Base-by-base conservation (phyloP, 176 grass and related monocot genomes). In the Rhynchospora breviuscula region DNA sequence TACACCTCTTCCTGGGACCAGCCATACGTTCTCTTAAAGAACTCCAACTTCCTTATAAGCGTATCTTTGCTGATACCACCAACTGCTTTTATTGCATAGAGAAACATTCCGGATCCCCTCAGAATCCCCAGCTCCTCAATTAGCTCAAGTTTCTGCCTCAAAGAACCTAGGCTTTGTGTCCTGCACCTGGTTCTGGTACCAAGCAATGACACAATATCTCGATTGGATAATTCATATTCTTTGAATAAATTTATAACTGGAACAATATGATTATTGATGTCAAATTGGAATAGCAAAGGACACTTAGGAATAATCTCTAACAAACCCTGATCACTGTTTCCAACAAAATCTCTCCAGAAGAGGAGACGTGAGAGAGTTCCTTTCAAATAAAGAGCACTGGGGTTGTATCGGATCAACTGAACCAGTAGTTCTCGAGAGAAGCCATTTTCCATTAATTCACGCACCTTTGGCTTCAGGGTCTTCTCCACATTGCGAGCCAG, bases 181-280 rank as follows among this genome's bases (percentile, higher is more conserved):
- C 63, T 46, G 78, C 7, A 80, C 2, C 9, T 12, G 7, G 3
- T 12, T 6, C 7, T 4, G 59, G n/a, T n/a, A 0, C 1, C 1
- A 60, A 60, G 4, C 78, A 80, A 4, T 14, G 1, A 5, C 1
- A 19, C 57, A 33, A 80, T 80, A 43, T 40, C 52, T 19, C 0
- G 11, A 62, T 80, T 61, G 10, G 78, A 63, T 25, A 80, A 80
- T 58, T 29, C 78, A 80, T 60, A 80, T 62, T 80, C 78, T 8
- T 43, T 57, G 10, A 80, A 80, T 44, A 80, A 17, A 21, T 80
- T 80, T 22, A 63, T 44, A 45, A 5, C 23, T 46, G 56, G 78
- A n/a, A 80, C 9, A 80, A 63, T 15, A 26, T 15, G 3, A 18
- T 80, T 10, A 6, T 80, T n/a, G 10, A 80, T 40, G 35, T 80